phyloP scores from a whole-genome alignment of 129 eudicot genomes.

The Artemisia tridentata region DNA sequence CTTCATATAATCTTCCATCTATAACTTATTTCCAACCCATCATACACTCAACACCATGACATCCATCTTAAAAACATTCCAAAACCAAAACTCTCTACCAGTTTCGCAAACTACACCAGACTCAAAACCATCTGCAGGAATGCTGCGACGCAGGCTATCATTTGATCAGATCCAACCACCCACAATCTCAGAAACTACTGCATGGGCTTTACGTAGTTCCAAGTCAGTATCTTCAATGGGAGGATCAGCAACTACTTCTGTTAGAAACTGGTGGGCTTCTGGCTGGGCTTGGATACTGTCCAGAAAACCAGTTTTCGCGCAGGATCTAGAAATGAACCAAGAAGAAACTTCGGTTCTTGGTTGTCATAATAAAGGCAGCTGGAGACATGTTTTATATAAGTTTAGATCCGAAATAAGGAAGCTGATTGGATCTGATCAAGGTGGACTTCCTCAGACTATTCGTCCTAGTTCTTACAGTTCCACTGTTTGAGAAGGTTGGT shows the following conservation, averaged over 20 bases:
- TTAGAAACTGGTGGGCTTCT: slow-evolving; percentile 72
- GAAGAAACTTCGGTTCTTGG: slow-evolving; percentile 63
- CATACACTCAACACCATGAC: slow-evolving; percentile 14
- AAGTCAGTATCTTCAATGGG: slow-evolving; percentile 70
- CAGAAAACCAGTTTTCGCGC: slow-evolving; percentile 72
- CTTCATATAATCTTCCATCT: background rate
- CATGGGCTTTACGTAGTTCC: slow-evolving; percentile 59
- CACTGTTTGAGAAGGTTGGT: slow-evolving; percentile 22
- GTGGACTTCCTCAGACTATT: slow-evolving; percentile 64
- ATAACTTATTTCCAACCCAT: background rate
- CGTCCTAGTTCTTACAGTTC: slow-evolving; percentile 36
- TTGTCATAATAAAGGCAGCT: slow-evolving; percentile 61
- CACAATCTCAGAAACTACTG: slow-evolving; percentile 19
- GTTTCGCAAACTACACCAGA: slow-evolving; percentile 23
- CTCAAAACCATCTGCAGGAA: slow-evolving; percentile 1
- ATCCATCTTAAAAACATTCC: slow-evolving; percentile 31
- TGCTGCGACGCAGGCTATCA: slow-evolving; percentile 58
- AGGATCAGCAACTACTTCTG: slow-evolving; percentile 47
- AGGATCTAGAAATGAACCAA: slow-evolving; percentile 91
- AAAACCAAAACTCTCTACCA: slow-evolving; percentile 22
- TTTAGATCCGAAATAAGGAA: slow-evolving; percentile 55
- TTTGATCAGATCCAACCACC: slow-evolving; percentile 49
- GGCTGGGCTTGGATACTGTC: slow-evolving; percentile 80
- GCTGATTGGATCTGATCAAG: slow-evolving; percentile 42
- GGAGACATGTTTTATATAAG: slow-evolving; percentile 71